Evolutionary conservation across 495 filamentous ascomycete species (phyloP), one percentile per base, ranked within the genome.

Genomic region (Pseudoneurospora amorphoporcata): DNA sequence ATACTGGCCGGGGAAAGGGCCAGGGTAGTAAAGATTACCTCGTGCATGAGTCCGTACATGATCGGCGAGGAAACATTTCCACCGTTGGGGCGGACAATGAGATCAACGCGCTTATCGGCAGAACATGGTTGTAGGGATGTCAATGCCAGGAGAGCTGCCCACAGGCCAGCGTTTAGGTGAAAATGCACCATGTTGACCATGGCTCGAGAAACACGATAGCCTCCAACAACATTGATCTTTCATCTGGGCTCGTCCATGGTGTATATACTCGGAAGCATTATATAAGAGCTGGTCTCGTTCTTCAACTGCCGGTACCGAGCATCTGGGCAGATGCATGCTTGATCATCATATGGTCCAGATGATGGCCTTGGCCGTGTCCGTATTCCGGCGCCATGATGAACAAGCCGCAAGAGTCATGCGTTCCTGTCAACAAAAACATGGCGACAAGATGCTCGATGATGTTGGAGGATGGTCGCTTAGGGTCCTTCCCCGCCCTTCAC

Each of bases 41-140:
- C 83, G 68, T 83, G 82, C 71, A 84, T 74, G 69, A 84, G 73
- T 40, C 82, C 82, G 69, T 83, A 84, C 69, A 82, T 78, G 23
- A 78, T 78, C 8, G 78, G 76, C 12, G 74, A 77, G 2, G 81
- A 81, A 53, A 65, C 74, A 58, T 84, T 84, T 16, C 82, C 82
- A n/a, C 81, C 82, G 10, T 70, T 75, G 43, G 80, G 74, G 40
- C 73, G 73, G 41, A 84, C 78, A 14, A 71, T 53, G 14, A 84
- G 81, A 58, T 79, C 69, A 71, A 81, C 68, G 53, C 14, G 53
- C 5, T 35, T 61, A 0, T 61, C 53, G 53, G 78, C 81, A 12
- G 71, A 61, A 69, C 42, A 73, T 38, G 72, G 41, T n/a, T 61
- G 53, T 35, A 61, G 53, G 29, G 53, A 61, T 8, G 29, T 61